Conservation (phyloP, 129 eudicot genomes). For the sunflower (Helianthus annuus) region DNA sequence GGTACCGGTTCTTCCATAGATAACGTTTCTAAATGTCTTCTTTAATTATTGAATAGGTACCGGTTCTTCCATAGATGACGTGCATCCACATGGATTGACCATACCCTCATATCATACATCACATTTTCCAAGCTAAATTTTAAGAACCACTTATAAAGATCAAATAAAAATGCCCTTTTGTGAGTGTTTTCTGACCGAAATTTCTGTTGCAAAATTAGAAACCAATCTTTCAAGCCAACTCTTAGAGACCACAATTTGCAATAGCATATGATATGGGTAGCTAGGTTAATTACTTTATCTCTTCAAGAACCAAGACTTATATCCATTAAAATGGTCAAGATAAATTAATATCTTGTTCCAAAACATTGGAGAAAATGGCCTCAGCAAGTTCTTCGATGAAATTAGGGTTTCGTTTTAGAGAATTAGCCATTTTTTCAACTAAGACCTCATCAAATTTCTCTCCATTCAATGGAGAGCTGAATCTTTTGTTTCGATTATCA, state of each 20-base stretch:
- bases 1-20: not conserved
- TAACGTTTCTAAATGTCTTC: not conserved
- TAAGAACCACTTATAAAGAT: no score
- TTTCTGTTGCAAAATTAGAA: no score
- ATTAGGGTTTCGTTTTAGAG: conserved; percentile 44
- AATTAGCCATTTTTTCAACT: conserved; percentile 63
- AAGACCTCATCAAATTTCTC: conserved; percentile 30
- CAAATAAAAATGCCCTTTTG: no score
- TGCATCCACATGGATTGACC: not conserved
- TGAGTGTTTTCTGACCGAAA: no score
- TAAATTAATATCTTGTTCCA: conserved; percentile 16
- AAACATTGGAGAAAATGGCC: conserved; percentile 53
- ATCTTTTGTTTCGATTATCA: conserved; percentile 2
- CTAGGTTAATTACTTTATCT: not conserved
- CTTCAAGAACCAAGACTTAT: not conserved
- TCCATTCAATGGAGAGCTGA: not conserved
- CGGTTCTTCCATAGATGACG: not conserved
- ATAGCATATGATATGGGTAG: not conserved
- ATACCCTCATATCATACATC: not conserved
- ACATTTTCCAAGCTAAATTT: no score
- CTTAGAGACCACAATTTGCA: not conserved
- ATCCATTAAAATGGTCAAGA: not conserved
- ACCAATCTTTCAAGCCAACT: no score
- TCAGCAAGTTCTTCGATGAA: conserved; percentile 61
- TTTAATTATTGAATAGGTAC: not conserved